Evolutionary conservation across 192 early-diverging fungal genomes (phyloP).

Genomic region (Tieghemiomyces parasiticus): DNA sequence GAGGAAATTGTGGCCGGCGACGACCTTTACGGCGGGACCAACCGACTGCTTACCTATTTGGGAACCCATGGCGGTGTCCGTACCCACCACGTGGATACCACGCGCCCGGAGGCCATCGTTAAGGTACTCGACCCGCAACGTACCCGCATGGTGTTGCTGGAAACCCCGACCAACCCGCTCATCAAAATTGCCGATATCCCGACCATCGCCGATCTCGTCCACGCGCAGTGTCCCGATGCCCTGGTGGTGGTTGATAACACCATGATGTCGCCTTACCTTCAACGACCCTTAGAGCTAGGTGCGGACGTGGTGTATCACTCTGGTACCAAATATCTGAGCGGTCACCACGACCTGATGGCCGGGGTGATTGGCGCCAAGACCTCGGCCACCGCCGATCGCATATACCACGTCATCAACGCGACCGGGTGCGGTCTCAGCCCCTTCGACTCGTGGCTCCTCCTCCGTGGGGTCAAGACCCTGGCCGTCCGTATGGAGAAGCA

Average conservation of each 20-base stretch:
- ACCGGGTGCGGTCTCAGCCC: slow-evolving; percentile 81
- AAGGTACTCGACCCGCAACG: slow-evolving; percentile 50
- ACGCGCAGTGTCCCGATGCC: slow-evolving; percentile 55
- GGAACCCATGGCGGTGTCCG: slow-evolving; percentile 60
- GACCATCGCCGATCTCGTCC: slow-evolving; percentile 55
- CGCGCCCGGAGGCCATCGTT: slow-evolving; percentile 39
- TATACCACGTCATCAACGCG: slow-evolving; percentile 91
- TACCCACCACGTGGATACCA: slow-evolving; percentile 88
- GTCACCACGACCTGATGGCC: slow-evolving; percentile 98
- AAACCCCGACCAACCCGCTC: slow-evolving; percentile 93
- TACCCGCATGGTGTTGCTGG: slow-evolving; percentile 76
- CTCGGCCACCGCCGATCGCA: slow-evolving; percentile 55
- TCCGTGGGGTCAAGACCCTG: slow-evolving; percentile 92
- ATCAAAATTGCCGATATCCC: slow-evolving; percentile 89
- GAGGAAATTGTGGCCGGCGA: slow-evolving; percentile 90
- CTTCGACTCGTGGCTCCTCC: slow-evolving; percentile 84
- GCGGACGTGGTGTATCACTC: slow-evolving; percentile 93
- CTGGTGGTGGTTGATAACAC: slow-evolving; percentile 95
- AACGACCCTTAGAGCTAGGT: slow-evolving; percentile 75
- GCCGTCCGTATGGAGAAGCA: slow-evolving; percentile 93
- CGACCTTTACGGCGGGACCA: slow-evolving; percentile 95
- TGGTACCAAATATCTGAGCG: slow-evolving; percentile 92
- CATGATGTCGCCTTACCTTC: slow-evolving; percentile 95
- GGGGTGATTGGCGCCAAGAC: slow-evolving; percentile 76
- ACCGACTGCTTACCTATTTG: slow-evolving; percentile 80